Conservation (phyloP, 352 stramenopile species). For the Nothophytophthora sp. region DNA sequence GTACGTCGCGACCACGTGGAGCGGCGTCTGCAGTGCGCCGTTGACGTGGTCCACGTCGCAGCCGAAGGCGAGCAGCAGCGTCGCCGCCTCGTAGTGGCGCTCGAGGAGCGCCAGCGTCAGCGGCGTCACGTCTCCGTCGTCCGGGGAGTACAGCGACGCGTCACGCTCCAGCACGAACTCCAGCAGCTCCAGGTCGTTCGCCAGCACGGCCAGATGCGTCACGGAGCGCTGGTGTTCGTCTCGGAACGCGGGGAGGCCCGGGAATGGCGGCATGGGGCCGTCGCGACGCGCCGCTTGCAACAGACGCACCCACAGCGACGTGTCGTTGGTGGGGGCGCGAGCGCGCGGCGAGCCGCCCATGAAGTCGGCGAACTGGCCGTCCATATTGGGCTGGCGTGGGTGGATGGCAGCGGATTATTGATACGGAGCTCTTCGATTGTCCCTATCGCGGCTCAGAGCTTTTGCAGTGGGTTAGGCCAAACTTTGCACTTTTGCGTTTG, state of each 20-base stretch:
- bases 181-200: slow-evolving; percentile 22
- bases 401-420: too few species aligned
- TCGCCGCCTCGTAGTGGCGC: slow-evolving; percentile 7
- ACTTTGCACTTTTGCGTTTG: too few species aligned
- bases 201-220: slow-evolving; percentile 25
- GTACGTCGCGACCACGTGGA: slow-evolving; percentile 35
- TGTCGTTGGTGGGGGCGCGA: slow-evolving; percentile 6
- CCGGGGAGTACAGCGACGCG: slow-evolving; percentile 8
- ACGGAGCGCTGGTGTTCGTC: slow-evolving; percentile 25
- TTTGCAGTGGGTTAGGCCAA: too few species aligned
- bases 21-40: slow-evolving; percentile 24
- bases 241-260: slow-evolving; percentile 10
- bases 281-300: background rate
- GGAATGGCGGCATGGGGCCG: background rate
- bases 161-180: slow-evolving; percentile 25
- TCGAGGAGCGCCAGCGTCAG: slow-evolving; percentile 20
- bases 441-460: too few species aligned
- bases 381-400: background rate
- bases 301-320: slow-evolving; percentile 17
- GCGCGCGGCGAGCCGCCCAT: slow-evolving; percentile 17
- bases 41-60: slow-evolving; percentile 25
- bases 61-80: slow-evolving; percentile 30
- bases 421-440: too few species aligned
- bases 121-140: slow-evolving; percentile 11
- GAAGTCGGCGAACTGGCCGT: slow-evolving; percentile 15